These are phyloP conservation scores for Pythium volutum DNA, from an alignment of 352 stramenopile species.

Conservation along the genomic window DNA sequence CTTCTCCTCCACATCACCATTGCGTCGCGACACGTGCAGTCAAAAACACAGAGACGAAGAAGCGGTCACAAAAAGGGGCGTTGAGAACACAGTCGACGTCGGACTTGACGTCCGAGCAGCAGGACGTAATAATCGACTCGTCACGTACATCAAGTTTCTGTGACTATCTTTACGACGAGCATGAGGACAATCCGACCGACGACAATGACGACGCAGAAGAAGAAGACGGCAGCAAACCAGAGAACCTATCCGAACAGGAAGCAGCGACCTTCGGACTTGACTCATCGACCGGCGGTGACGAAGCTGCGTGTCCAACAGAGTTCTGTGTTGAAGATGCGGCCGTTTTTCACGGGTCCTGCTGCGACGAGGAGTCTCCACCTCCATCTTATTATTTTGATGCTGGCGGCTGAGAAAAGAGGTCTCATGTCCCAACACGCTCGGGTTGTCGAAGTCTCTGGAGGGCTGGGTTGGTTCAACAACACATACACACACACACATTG, in stretches of 20 bases:
- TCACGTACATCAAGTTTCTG: background rate
- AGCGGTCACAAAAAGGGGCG: slow-evolving; percentile 2
- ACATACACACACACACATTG: background rate
- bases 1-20: background rate
- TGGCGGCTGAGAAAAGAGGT: slow-evolving; percentile 5
- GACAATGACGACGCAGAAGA: background rate
- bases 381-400: slow-evolving; percentile 8
- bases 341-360: slow-evolving; percentile 8
- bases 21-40: background rate
- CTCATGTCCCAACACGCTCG: background rate
- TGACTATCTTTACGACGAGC: slow-evolving; percentile 1
- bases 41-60: slow-evolving; percentile 1
- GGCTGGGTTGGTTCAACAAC: background rate
- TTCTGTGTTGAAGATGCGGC: slow-evolving; percentile 16
- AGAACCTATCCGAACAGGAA: background rate
- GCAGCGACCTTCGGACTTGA: background rate
- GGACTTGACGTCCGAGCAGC: background rate
- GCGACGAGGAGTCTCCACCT: slow-evolving; percentile 21
- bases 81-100: slow-evolving; percentile 1
- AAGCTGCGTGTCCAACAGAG: background rate
- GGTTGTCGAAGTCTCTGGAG: background rate
- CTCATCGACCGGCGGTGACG: slow-evolving; percentile 1
- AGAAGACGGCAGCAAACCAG: background rate
- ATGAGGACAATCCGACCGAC: background rate
- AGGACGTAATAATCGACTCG: background rate